Conservation (phyloP, 1,284 basidiomycete genomes). For the Ustilago xerochloae region DNA sequence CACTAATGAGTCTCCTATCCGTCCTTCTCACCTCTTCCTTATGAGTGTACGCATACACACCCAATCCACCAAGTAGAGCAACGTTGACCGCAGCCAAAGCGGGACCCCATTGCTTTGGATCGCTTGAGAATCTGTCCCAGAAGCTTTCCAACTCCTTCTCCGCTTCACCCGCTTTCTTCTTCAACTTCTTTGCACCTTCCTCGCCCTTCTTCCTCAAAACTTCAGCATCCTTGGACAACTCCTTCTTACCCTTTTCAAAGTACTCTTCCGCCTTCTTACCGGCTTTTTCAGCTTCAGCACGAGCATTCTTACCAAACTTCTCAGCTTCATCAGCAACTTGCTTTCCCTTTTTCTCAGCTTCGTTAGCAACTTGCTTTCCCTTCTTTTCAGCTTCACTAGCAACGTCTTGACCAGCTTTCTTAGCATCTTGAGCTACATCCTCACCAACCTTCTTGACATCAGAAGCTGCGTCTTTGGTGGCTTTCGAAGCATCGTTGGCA, state of each 20-base stretch:
- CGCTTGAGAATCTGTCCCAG: slow-evolving; percentile 59
- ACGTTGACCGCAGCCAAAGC: slow-evolving; percentile 64
- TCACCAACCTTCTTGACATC: slow-evolving; percentile 21
- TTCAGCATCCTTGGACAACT: slow-evolving; percentile 46
- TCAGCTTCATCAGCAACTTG: slow-evolving; percentile 39
- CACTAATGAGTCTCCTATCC: slow-evolving; percentile 59
- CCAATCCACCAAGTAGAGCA: slow-evolving; percentile 61
- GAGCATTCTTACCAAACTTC: slow-evolving; percentile 40
- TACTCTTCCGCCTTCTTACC: slow-evolving; percentile 47
- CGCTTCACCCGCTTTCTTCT: slow-evolving; percentile 53
- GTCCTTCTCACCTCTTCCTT: slow-evolving; percentile 55
- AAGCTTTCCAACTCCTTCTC: slow-evolving; percentile 56
- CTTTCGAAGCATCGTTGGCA: slow-evolving; percentile 29
- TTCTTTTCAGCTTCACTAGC: slow-evolving; percentile 32
- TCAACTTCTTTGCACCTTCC: slow-evolving; percentile 52
- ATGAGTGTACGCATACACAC: slow-evolving; percentile 64
- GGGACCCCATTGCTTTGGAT: slow-evolving; percentile 64
- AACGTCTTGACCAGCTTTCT: slow-evolving; percentile 16
- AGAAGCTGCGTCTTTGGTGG: slow-evolving; percentile 19
- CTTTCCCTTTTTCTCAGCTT: slow-evolving; percentile 27
- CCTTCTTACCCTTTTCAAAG: slow-evolving; percentile 44
- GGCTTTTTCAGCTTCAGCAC: slow-evolving; percentile 41
- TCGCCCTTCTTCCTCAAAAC: slow-evolving; percentile 43
- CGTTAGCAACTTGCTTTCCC: slow-evolving; percentile 21
- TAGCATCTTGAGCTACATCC: slow-evolving; percentile 27